Conservation (phyloP, 768 basidiomycete species). For the Hygrophorus pudorinus region DNA sequence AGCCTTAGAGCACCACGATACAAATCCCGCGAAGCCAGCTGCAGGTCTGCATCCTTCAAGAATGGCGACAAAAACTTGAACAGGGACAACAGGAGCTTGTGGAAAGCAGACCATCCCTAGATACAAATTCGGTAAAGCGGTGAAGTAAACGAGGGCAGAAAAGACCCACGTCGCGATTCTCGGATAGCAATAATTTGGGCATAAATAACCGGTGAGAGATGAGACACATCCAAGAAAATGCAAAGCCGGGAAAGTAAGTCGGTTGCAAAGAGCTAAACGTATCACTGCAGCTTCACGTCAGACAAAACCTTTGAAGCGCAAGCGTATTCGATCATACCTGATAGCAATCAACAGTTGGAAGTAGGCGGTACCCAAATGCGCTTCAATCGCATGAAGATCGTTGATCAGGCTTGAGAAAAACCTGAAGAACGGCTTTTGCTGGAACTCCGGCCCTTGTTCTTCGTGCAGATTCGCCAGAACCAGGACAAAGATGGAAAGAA, state of each 20-base stretch:
- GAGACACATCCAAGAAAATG: constrained; percentile 96
- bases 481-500: constrained; percentile 92
- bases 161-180: constrained; percentile 72
- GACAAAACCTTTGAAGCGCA: constrained; percentile 3
- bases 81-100: constrained; percentile 85
- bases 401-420: constrained; percentile 96
- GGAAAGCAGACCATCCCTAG: constrained; percentile 92
- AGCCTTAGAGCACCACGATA: constrained; percentile 87
- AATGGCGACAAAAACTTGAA: constrained; percentile 94
- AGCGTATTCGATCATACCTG: constrained; percentile 40
- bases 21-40: constrained; percentile 72
- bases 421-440: constrained; percentile 96
- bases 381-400: constrained; percentile 82
- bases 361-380: constrained; percentile 79
- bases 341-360: constrained; percentile 82
- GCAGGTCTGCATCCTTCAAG: constrained; percentile 73
- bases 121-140: constrained; percentile 5
- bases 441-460: constrained; percentile 84
- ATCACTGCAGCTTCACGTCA: constrained; percentile 46
- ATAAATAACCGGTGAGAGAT: constrained; percentile 96
- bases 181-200: constrained; percentile 83
- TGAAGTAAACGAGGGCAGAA: not conserved
- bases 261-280: constrained; percentile 95
- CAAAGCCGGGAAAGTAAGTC: constrained; percentile 93
- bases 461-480: constrained; percentile 93